phyloP scores from a whole-genome alignment of 495 filamentous ascomycete genomes.

The Xylaria nigripes region DNA sequence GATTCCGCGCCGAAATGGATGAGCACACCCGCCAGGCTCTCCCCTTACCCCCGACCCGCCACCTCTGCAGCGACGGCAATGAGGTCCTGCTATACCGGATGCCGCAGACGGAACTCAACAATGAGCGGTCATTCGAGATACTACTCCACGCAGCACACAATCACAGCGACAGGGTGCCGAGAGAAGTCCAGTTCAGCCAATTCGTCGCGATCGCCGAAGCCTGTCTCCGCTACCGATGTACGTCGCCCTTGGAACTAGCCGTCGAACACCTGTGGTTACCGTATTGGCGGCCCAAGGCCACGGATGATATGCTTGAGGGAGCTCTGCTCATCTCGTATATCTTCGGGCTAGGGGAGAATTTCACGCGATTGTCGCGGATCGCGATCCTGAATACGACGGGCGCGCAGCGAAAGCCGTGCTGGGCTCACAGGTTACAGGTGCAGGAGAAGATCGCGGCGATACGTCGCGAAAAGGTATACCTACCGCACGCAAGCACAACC shows the following conservation, averaged over 20 bases:
- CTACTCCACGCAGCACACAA: constrained; percentile 38
- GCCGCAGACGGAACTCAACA: constrained; percentile 33
- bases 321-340: constrained; percentile 34
- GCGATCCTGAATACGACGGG: constrained; percentile 28
- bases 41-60: constrained; percentile 21
- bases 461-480: constrained; percentile 24
- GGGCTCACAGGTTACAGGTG: constrained; percentile 26
- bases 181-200: constrained; percentile 27
- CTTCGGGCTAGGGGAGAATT: constrained; percentile 31
- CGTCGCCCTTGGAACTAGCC: constrained; percentile 29
- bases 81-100: constrained; percentile 30
- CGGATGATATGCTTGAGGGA: constrained; percentile 26
- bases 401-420: constrained; percentile 15
- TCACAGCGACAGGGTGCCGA: constrained; percentile 31
- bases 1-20: constrained; percentile 16
- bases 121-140: constrained; percentile 25
- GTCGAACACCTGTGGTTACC: constrained; percentile 37
- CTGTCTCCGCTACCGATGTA: constrained; percentile 32
- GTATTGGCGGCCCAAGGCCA: constrained; percentile 31
- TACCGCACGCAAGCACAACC: too few species aligned
- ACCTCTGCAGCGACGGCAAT: constrained; percentile 25
- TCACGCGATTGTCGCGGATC: constrained; percentile 29
- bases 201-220: constrained; percentile 35
- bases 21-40: constrained; percentile 15
- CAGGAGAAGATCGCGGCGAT: constrained; percentile 29